Evolutionary conservation across 1,284 basidiomycete species (phyloP).

Genomic region (Cutaneotrichosporon sp.): DNA sequence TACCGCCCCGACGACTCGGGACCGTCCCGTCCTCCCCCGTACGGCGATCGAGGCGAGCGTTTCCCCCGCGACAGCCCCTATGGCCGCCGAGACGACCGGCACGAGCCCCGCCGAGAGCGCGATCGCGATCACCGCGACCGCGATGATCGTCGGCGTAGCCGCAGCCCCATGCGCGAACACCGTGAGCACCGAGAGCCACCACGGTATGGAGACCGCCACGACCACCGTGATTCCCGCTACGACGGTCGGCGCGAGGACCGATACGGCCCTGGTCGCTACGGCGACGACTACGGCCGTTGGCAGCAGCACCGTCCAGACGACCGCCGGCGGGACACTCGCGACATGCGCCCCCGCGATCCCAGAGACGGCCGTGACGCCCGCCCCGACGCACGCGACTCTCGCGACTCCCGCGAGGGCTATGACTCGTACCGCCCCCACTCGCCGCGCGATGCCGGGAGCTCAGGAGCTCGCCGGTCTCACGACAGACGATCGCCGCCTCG

Average conservation of each 20-base stretch:
- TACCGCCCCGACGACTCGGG: too few species aligned
- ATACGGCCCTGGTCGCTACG: not conserved
- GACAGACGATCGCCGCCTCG: not conserved
- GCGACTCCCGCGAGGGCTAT: not conserved
- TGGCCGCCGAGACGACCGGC: not conserved
- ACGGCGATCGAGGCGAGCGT: too few species aligned
- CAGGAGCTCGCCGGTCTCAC: not conserved
- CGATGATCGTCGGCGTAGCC: not conserved
- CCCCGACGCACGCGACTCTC: slow-evolving; percentile 1
- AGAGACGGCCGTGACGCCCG: not conserved
- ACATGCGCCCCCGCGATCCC: too few species aligned
- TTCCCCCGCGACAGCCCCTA: too few species aligned
- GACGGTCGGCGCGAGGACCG: not conserved
- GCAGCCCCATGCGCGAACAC: not conserved
- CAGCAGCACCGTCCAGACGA: not conserved
- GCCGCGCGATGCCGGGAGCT: not conserved
- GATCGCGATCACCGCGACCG: not conserved
- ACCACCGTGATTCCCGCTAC: not conserved
- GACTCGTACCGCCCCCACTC: too few species aligned
- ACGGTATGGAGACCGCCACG: not conserved
- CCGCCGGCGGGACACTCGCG: not conserved
- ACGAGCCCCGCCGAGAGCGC: not conserved
- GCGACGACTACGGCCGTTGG: not conserved
- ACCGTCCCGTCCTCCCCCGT: too few species aligned
- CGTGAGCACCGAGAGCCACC: not conserved